Evolutionary conservation across 2,329 filamentous ascomycete species (phyloP).

Genomic region (Hirsutella minnesotensis): DNA sequence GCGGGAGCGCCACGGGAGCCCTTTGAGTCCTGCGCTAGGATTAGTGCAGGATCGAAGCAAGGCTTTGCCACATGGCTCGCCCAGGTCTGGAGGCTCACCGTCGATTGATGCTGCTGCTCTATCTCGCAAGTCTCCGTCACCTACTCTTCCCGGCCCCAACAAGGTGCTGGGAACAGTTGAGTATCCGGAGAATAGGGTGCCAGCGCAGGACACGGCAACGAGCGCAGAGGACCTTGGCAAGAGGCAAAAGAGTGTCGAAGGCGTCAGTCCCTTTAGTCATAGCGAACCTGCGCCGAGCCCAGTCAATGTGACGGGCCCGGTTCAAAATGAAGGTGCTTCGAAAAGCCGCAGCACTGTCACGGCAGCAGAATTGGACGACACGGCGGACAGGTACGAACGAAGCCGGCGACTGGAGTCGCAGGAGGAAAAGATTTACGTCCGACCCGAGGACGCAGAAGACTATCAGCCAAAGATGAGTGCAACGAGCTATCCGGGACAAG

Average conservation of each 20-base stretch:
- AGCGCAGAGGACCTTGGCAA: too few species aligned
- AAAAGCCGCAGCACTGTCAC: background rate
- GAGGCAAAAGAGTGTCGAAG: too few species aligned
- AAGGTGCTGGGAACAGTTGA: background rate
- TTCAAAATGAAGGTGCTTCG: too few species aligned
- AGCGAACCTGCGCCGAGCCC: too few species aligned
- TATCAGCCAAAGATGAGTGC: conserved; percentile 48
- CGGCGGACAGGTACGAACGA: conserved; percentile 31
- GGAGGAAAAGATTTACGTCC: conserved; percentile 41
- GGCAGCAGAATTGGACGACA: conserved; percentile 26
- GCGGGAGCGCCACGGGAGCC: background rate
- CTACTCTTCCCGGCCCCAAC: background rate
- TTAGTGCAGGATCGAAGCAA: background rate
- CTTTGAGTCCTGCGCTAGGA: background rate
- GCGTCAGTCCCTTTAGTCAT: too few species aligned
- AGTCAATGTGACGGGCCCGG: too few species aligned
- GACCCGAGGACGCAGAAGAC: conserved; percentile 20
- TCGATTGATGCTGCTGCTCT: background rate
- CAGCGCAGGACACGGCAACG: background rate
- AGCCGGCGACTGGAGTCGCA: conserved; percentile 29
- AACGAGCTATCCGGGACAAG: conserved; percentile 58
- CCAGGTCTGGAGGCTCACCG: background rate
- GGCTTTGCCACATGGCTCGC: too few species aligned
- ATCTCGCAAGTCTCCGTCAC: background rate
- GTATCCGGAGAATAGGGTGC: background rate